Base-by-base conservation (phyloP, 306 rosid genomes). In the Quercus robur region DNA sequence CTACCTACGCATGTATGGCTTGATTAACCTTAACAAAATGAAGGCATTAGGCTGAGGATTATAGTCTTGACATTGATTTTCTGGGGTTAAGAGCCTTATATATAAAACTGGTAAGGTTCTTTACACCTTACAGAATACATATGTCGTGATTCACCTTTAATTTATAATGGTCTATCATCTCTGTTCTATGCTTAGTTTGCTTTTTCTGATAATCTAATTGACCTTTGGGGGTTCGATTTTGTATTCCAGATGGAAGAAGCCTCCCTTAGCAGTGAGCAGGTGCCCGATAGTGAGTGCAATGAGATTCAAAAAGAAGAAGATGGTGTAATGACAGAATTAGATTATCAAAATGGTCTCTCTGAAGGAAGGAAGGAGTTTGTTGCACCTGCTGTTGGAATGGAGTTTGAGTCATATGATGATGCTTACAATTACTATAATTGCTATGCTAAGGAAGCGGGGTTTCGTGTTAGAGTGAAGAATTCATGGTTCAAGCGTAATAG, bases 401-500 rank as follows among this genome's bases (percentile, higher is more conserved):
- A 94, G 80, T 94, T 94, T 64, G 97, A 94, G 78, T 86, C 99
- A 0, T 94, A 94, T 75, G 97, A 94, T 71, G 99, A 94, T 83
- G 97, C 97, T 82, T 94, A 94, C 85, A 94, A 84, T 84, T 94
- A 93, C 63, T 94, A 92, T 73, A 92, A 88, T 59, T 92, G 99
- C 81, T 94, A 94, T 76, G 97, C 99, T 68, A 94, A 90, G 84
- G 99, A 88, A 78, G 90, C 93, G 56, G 99, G 99, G 9, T 94
- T 94, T 89, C 79, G 94, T 5, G 97, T 94, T 21, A 80, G 99
- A 89, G 99, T 94, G 84, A 94, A 94, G 85, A 94, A 94, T 81
- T 94, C 97, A 8, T 94, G 99, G 97, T 94, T 92, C 82, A 92
- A 94, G 87, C 88, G 97, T 81, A 92, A 94, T 82, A 92, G 97